phyloP scores from a whole-genome alignment of 768 basidiomycete genomes.

The Mycena latifolia region DNA sequence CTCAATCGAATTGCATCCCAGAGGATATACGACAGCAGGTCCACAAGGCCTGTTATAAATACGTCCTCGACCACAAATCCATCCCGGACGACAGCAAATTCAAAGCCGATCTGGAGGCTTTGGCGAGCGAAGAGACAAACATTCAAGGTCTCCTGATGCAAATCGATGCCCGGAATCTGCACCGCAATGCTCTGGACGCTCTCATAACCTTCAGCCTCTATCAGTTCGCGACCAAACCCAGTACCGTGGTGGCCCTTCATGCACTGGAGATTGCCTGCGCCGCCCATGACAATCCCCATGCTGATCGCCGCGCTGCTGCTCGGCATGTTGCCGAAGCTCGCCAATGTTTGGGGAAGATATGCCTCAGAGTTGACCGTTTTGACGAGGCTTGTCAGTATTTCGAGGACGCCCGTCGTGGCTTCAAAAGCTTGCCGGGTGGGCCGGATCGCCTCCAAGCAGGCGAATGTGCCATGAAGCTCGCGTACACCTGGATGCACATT shows the following conservation, averaged over 20 bases:
- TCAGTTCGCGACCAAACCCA: slow-evolving; percentile 35
- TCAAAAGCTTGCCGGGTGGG: no score
- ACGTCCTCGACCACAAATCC: slow-evolving; percentile 27
- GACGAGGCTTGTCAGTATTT: slow-evolving; percentile 11
- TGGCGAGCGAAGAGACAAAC: slow-evolving; percentile 10
- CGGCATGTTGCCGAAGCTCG: slow-evolving; percentile 17
- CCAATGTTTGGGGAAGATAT: slow-evolving; percentile 9
- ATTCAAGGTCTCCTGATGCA: slow-evolving; percentile 34
- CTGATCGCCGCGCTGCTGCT: no score
- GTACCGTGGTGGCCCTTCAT: no score
- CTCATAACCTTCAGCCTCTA: slow-evolving; percentile 34
- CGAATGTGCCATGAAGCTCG: slow-evolving; percentile 13
- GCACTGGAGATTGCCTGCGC: slow-evolving; percentile 19
- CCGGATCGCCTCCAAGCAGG: slow-evolving; percentile 4
- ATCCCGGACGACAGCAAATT: slow-evolving; percentile 7
- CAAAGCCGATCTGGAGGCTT: slow-evolving; percentile 4
- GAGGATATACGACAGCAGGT: slow-evolving; percentile 14
- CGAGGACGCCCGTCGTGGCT: not conserved
- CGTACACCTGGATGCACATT: no score
- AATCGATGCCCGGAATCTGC: not conserved
- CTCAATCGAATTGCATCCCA: slow-evolving; percentile 29
- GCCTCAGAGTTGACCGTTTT: slow-evolving; percentile 3
- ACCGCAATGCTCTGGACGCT: slow-evolving; percentile 31
- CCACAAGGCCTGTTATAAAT: slow-evolving; percentile 29
- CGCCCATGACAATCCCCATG: no score